phyloP scores from a whole-genome alignment of 2,329 filamentous ascomycete species.

The Claviceps sp. region DNA sequence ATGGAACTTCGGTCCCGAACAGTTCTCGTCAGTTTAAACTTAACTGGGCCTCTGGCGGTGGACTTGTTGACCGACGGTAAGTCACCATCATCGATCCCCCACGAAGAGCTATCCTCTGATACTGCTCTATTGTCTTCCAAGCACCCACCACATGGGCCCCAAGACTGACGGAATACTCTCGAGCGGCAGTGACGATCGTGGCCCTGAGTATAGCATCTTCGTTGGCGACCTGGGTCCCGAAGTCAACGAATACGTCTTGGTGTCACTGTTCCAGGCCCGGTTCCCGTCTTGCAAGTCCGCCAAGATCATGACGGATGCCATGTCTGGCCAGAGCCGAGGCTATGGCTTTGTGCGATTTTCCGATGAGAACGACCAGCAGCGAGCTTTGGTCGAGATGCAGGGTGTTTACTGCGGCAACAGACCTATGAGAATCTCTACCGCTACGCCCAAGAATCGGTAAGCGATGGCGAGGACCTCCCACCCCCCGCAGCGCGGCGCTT shows the following conservation, averaged over 20 bases:
- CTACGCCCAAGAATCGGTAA: slow-evolving; percentile 84
- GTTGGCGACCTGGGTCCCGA: slow-evolving; percentile 95
- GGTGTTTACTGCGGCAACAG: slow-evolving; percentile 98
- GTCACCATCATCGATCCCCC: slow-evolving; percentile 13
- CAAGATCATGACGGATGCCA: slow-evolving; percentile 99
- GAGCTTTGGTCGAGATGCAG: slow-evolving; percentile 94
- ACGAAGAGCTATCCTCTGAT: not conserved
- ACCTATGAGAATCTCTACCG: slow-evolving; percentile 96
- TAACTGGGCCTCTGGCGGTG: slow-evolving; percentile 97
- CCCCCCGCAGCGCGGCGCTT: not conserved
- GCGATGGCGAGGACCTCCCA: slow-evolving; percentile 6
- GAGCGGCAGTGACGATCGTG: slow-evolving; percentile 69
- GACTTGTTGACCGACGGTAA: slow-evolving; percentile 83
- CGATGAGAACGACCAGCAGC: slow-evolving; percentile 90
- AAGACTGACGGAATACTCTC: not conserved
- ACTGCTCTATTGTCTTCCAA: not conserved
- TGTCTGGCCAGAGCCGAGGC: slow-evolving; percentile 92
- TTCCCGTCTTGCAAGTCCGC: slow-evolving; percentile 97
- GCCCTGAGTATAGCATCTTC: slow-evolving; percentile 93
- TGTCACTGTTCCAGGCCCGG: slow-evolving; percentile 90
- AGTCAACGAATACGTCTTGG: slow-evolving; percentile 95
- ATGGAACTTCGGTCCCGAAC: slow-evolving; percentile 83
- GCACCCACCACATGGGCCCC: not conserved
- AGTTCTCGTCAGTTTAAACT: slow-evolving; percentile 93
- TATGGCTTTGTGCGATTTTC: slow-evolving; percentile 98